Conservation (phyloP, 208 protist species). For the Crithidia acanthocephali region DNA sequence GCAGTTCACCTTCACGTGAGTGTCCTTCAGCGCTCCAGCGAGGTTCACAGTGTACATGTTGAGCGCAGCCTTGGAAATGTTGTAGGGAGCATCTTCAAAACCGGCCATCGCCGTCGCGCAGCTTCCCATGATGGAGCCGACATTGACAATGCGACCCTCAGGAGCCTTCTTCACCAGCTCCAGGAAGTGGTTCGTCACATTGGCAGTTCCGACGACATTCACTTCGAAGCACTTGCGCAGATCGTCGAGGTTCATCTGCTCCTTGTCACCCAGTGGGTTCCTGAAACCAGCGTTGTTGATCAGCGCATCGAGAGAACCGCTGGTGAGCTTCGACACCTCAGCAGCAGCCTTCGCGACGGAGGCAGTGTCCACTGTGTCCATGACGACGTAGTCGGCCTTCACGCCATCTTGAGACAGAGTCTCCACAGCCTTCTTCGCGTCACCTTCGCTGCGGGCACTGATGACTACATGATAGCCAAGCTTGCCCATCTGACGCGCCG, state of each 20-base stretch:
- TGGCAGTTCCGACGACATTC: constrained; percentile 61
- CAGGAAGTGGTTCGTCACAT: constrained; percentile 73
- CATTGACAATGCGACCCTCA: constrained; percentile 75
- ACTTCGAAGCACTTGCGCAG: constrained; percentile 56
- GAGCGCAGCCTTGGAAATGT: constrained; percentile 70
- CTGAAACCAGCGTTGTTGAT: constrained; percentile 75
- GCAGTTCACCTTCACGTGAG: constrained; percentile 65
- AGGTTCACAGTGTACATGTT: constrained; percentile 88
- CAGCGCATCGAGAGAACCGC: constrained; percentile 59
- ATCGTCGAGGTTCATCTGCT: constrained; percentile 39
- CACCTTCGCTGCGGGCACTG: constrained; percentile 43
- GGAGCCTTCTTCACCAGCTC: constrained; percentile 62
- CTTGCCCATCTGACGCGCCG: constrained; percentile 56
- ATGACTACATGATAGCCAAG: constrained; percentile 74
- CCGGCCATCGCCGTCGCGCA: constrained; percentile 22
- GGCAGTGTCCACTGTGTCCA: constrained; percentile 51
- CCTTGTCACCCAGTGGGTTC: constrained; percentile 16
- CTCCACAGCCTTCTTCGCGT: constrained; percentile 50
- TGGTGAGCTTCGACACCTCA: constrained; percentile 41
- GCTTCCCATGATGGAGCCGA: constrained; percentile 72
- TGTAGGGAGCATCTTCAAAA: constrained; percentile 45
- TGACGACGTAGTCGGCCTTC: constrained; percentile 40
- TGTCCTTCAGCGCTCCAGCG: constrained; percentile 53
- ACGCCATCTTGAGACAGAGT: constrained; percentile 38
- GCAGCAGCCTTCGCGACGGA: constrained; percentile 55